Conservation (phyloP, 768 basidiomycete genomes). For the Rossbeevera mucosa region DNA sequence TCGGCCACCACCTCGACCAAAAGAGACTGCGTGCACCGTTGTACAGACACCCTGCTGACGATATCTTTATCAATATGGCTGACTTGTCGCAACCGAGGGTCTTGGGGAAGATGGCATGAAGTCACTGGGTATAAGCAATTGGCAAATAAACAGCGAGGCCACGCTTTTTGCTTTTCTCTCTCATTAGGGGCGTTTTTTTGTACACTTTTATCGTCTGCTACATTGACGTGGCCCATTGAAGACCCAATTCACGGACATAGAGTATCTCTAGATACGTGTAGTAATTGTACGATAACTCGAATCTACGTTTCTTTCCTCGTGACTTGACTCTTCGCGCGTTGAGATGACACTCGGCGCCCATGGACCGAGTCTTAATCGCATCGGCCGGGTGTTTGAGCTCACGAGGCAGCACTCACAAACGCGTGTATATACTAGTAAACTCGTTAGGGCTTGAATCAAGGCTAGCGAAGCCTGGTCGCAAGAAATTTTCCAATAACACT, state of each 20-base stretch:
- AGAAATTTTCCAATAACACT: background rate
- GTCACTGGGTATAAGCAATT: background rate
- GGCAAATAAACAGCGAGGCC: background rate
- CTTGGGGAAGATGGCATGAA: constrained; percentile 41
- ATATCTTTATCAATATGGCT: constrained; percentile 94
- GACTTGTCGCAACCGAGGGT: constrained; percentile 80
- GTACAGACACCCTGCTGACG: constrained; percentile 93
- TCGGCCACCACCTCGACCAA: constrained; percentile 95
- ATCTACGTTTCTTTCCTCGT: background rate
- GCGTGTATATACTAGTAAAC: too few relatives aligned
- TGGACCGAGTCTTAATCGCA: too few relatives aligned
- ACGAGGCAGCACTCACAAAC: too few relatives aligned
- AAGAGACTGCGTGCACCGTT: constrained; percentile 89
- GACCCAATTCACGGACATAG: background rate
- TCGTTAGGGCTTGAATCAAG: background rate
- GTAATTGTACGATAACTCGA: background rate
- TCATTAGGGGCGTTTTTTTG: background rate
- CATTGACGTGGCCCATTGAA: background rate
- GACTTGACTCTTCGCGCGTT: too few relatives aligned
- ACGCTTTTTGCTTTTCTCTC: constrained; percentile 3
- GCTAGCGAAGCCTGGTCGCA: background rate
- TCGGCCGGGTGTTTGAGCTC: too few relatives aligned
- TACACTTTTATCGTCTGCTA: background rate
- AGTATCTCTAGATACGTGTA: background rate
- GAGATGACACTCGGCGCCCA: too few relatives aligned